These are phyloP conservation scores for Umbilicaria muhlenbergii DNA, from an alignment of 495 filamentous ascomycete species.

Conservation along the genomic window DNA sequence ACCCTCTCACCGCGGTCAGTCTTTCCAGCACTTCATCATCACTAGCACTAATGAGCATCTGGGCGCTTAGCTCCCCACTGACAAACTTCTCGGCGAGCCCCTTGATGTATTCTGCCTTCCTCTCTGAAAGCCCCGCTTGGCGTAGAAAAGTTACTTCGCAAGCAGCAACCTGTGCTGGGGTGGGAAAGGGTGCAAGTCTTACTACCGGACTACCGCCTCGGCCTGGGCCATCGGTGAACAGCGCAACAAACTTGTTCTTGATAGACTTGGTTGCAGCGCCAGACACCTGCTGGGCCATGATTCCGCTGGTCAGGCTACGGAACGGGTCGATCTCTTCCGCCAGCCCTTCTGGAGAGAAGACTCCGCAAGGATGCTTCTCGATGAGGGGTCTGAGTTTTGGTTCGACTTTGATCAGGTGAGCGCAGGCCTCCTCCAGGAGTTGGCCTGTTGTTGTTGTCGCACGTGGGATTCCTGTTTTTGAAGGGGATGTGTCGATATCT, in stretches of 20 bases:
- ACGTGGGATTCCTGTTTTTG: constrained; percentile 32
- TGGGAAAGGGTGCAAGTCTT: constrained; percentile 41
- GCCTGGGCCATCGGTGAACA: constrained; percentile 40
- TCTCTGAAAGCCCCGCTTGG: constrained; percentile 72
- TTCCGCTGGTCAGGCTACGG: constrained; percentile 60
- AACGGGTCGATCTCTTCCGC: constrained; percentile 81
- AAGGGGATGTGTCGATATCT: constrained; percentile 37
- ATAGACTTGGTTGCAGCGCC: constrained; percentile 82
- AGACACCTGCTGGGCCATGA: constrained; percentile 93
- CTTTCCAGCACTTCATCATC: constrained; percentile 77
- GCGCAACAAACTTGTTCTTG: constrained; percentile 62
- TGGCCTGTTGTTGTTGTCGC: constrained; percentile 50
- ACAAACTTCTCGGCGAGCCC: constrained; percentile 73
- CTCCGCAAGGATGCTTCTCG: constrained; percentile 53
- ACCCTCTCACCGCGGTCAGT: constrained; percentile 69
- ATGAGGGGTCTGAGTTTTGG: constrained; percentile 58
- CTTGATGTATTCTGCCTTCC: constrained; percentile 88
- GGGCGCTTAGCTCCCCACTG: constrained; percentile 53
- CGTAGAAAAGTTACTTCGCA: constrained; percentile 48
- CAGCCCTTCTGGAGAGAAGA: constrained; percentile 72
- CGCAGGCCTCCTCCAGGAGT: constrained; percentile 61
- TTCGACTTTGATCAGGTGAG: constrained; percentile 64
- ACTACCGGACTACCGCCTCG: constrained; percentile 6
- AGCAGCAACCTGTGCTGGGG: constrained; percentile 51
- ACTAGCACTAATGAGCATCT: constrained; percentile 55